These are phyloP conservation scores for Ceratocystis destructans DNA, from an alignment of 2,329 filamentous ascomycete species.

Conservation along the genomic window DNA sequence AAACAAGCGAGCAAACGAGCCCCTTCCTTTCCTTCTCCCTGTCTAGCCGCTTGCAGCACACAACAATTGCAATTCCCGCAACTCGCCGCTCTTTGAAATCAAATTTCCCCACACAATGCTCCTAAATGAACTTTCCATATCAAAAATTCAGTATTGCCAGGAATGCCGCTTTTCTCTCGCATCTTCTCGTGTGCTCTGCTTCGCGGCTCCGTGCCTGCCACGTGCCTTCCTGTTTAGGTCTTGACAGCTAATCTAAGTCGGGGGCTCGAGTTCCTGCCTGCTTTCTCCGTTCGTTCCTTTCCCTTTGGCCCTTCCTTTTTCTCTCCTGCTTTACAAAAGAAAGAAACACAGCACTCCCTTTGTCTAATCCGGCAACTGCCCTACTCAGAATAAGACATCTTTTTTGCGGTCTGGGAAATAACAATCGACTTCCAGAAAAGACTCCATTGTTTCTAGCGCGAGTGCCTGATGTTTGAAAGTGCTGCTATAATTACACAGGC, in stretches of 20 bases:
- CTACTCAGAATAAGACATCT: no score
- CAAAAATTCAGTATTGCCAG: neutral
- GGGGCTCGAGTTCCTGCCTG: neutral
- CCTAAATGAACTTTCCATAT: neutral
- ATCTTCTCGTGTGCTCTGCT: neutral
- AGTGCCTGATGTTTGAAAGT: no score
- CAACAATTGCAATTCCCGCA: neutral
- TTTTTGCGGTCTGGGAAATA: no score
- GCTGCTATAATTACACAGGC: no score
- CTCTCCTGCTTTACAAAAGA: no score
- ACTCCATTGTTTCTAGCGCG: no score
- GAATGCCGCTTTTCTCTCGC: neutral
- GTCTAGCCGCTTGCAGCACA: neutral
- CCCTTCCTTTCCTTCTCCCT: neutral
- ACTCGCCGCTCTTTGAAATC: neutral
- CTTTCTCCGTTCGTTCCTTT: neutral
- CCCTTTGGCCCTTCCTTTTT: neutral
- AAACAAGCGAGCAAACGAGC: neutral
- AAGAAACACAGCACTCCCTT: no score
- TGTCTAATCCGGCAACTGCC: no score
- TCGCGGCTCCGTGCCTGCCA: neutral
- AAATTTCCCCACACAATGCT: neutral
- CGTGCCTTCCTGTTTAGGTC: neutral
- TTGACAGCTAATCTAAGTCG: neutral
- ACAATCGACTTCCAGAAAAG: neutral